Base-by-base conservation (phyloP, 768 basidiomycete genomes). In the Tricholoma terreum region DNA sequence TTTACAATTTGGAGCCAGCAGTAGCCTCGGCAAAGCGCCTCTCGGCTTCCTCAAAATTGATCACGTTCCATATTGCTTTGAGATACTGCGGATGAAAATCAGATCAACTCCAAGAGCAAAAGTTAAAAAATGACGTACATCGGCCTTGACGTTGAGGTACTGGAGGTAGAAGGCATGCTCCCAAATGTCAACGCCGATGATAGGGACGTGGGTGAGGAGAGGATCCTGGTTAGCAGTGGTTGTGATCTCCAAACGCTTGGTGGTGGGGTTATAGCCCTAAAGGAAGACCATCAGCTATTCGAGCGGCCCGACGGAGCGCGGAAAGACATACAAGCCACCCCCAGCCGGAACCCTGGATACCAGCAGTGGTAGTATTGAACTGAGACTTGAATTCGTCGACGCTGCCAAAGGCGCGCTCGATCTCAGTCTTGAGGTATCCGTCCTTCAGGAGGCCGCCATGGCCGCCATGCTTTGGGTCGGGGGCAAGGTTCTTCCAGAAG, bases 191-290 rank as follows among this genome's bases (percentile, higher is more conserved):
- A 97, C 87, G 43, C 94, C 93, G 64, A 95, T 90, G 76, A 97
- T 82, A 54, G 94, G 92, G 54, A 83, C 73, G 68, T 85, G 87
- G 46, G 75, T 71, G 62, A 92, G 74, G 50, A 95, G 81, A 58
- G 94, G 95, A 70, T 98, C 95, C 79, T 99, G 97, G 83, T 99
- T 98, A 5, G 93, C 71, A 31, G 97, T 98, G 42, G 97, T 95
- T 51, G 83, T 75, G 63, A 97, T 83, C 78, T 96, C 94, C 56
- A 99, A 85, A 63, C 77, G 78, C 74, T 85, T 84, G 61, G 75
- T 84, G 56, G 68, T 56, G 24, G 84, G 79, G 77, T 92, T 89
- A 55, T 81, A 74, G 4, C 92, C 94, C 90, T 90, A 38, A 52
- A 48, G n/a, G 24, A 34, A 34, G 9, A 19, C 21, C 11, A 27